Conservation (phyloP, 2,329 filamentous ascomycete genomes). For the Biscogniauxia mediterranea region DNA sequence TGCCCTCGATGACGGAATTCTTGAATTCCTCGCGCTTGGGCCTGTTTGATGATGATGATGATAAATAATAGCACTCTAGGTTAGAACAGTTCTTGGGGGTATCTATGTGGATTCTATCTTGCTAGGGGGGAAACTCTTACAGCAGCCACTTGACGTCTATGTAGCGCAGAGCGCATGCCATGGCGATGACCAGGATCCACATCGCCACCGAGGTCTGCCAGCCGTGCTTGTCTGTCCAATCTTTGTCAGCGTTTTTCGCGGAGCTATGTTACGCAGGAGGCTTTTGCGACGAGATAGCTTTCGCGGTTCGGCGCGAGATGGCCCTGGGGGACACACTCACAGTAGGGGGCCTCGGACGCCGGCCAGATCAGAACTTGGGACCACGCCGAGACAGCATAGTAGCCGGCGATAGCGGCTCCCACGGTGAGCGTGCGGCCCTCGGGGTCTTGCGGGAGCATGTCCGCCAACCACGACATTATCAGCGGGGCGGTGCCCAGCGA, state of each 20-base stretch:
- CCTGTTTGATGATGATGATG: conserved; percentile 7
- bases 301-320: background rate
- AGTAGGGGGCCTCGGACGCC: conserved; percentile 48
- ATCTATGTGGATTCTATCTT: background rate
- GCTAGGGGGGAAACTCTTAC: conserved; percentile 19
- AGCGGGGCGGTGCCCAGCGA: conserved; percentile 49
- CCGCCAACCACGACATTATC: conserved; percentile 52
- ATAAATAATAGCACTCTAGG: too few relatives aligned
- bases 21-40: conserved; percentile 17
- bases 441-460: conserved; percentile 46
- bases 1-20: conserved; percentile 10
- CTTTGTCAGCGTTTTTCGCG: background rate
- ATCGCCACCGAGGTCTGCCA: conserved; percentile 48
- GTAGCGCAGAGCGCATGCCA: conserved; percentile 42
- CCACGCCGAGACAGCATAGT: conserved; percentile 51
- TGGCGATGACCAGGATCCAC: conserved; percentile 43
- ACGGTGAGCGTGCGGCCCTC: conserved; percentile 49
- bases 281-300: background rate
- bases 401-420: conserved; percentile 46
- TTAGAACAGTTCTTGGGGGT: conserved; percentile 6
- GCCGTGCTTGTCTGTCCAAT: conserved; percentile 39
- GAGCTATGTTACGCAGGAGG: background rate
- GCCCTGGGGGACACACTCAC: conserved; percentile 32
- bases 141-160: conserved; percentile 43
- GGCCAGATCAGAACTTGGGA: conserved; percentile 53